phyloP scores from a whole-genome alignment of 2,329 filamentous ascomycete genomes.

The Aspergillus luchuensis region DNA sequence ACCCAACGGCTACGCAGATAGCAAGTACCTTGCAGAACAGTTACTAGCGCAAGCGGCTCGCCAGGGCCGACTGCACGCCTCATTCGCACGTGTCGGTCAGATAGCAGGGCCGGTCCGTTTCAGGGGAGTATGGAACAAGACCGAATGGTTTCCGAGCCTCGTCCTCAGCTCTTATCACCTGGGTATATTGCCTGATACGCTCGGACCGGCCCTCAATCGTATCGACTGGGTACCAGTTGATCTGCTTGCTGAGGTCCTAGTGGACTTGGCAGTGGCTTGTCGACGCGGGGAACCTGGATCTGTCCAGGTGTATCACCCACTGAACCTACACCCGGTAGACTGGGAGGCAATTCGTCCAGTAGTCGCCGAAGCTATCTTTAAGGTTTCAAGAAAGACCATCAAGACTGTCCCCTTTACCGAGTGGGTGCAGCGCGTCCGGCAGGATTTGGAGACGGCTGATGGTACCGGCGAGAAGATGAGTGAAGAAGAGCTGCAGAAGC shows the following conservation, averaged over 20 bases:
- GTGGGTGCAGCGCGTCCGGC: constrained; percentile 19
- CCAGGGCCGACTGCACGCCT: constrained; percentile 12
- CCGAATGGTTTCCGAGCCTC: constrained; percentile 49
- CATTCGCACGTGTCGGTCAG: constrained; percentile 32
- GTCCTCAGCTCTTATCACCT: constrained; percentile 43
- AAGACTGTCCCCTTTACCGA: constrained; percentile 15
- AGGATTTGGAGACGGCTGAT: constrained; percentile 13
- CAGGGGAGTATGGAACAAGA: constrained; percentile 42
- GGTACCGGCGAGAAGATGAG: neutral
- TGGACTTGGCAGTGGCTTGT: neutral
- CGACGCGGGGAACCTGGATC: neutral
- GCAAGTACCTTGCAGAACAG: constrained; percentile 35
- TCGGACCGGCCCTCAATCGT: constrained; percentile 35
- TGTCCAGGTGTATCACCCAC: constrained; percentile 19
- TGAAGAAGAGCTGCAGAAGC: constrained; percentile 13
- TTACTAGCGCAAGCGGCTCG: too few species aligned
- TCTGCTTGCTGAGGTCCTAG: constrained; percentile 39
- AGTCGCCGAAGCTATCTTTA: neutral
- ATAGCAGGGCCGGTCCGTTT: constrained; percentile 28
- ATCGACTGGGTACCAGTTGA: constrained; percentile 53
- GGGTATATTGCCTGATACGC: constrained; percentile 39
- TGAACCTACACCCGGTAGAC: constrained; percentile 19
- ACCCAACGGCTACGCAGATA: constrained; percentile 32
- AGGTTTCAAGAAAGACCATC: neutral
- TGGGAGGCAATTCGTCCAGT: constrained; percentile 16